Conservation (phyloP, 331 rosid genomes). For the Acacia pycnantha region DNA sequence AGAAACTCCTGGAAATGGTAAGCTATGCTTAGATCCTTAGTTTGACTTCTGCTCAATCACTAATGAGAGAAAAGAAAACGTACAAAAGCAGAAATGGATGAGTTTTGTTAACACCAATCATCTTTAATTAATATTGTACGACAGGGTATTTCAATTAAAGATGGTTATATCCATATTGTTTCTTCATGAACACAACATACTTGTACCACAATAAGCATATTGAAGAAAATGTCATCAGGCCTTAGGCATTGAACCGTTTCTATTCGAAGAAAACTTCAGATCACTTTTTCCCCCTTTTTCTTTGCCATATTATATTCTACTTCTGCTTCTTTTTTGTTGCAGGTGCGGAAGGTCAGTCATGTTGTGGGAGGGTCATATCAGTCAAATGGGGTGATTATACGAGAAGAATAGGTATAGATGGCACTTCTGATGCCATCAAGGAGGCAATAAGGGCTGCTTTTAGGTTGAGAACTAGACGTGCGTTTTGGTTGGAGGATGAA, state of each 20-base stretch:
- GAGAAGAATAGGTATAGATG: constrained; percentile 89
- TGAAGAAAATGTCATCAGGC: not conserved
- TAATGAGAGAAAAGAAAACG: not conserved
- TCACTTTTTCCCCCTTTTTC: not conserved
- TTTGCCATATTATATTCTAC: constrained; percentile 16
- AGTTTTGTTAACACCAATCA: not conserved
- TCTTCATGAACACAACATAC: constrained; percentile 3
- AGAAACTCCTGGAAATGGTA: constrained; percentile 93
- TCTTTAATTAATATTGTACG: not conserved
- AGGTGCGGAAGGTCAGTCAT: constrained; percentile 80
- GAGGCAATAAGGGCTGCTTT: constrained; percentile 90
- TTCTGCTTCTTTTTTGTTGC: constrained; percentile 19
- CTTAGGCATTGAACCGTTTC: not conserved
- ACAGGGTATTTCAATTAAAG: not conserved
- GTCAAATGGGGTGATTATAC: constrained; percentile 94
- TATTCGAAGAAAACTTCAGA: not conserved
- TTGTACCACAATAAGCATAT: not conserved
- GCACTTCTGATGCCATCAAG: constrained; percentile 86
- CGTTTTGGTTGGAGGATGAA: constrained; percentile 98
- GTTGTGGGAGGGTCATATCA: constrained; percentile 86
- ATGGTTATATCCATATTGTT: not conserved
- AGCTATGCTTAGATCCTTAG: constrained; percentile 20
- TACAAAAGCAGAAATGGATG: not conserved
- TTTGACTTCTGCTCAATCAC: constrained; percentile 5
- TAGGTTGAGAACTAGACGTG: constrained; percentile 86